Evolutionary conservation across 192 early-diverging fungal species (phyloP).

Genomic region (Geosiphon pyriformis): DNA sequence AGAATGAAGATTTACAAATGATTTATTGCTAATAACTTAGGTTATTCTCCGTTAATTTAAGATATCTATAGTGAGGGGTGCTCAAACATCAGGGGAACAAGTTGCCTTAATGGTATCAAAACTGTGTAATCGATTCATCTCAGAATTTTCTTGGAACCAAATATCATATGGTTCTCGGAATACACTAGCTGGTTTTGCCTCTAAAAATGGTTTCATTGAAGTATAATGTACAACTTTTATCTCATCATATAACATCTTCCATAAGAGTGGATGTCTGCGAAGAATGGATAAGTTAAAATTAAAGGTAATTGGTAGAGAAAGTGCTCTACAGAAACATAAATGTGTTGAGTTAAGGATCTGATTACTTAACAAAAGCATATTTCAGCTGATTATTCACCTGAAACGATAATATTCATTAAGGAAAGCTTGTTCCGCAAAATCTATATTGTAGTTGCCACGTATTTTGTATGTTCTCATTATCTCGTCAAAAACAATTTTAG

Average conservation of each 20-base stretch:
- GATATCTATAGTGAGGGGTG: no score
- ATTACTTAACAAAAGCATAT: background rate
- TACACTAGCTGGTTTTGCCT: background rate
- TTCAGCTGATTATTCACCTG: background rate
- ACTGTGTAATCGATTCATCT: no score
- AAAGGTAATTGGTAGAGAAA: background rate
- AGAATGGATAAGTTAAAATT: background rate
- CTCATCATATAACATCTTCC: background rate
- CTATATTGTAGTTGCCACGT: background rate
- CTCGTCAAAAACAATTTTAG: background rate
- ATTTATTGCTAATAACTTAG: no score
- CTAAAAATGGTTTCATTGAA: slow-evolving; percentile 2
- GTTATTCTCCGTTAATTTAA: no score
- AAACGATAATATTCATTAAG: slow-evolving; percentile 9
- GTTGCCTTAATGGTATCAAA: no score
- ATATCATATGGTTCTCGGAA: background rate
- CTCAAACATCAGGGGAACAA: no score
- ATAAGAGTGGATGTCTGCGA: background rate
- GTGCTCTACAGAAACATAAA: background rate
- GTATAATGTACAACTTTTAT: slow-evolving; percentile 16
- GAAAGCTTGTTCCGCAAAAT: slow-evolving; percentile 7
- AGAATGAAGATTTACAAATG: no score
- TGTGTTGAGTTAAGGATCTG: background rate
- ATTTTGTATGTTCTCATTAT: slow-evolving; percentile 6
- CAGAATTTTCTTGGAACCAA: background rate